Evolutionary conservation across 2,329 filamentous ascomycete species (phyloP).

Genomic region (Botrytis cinerea): DNA sequence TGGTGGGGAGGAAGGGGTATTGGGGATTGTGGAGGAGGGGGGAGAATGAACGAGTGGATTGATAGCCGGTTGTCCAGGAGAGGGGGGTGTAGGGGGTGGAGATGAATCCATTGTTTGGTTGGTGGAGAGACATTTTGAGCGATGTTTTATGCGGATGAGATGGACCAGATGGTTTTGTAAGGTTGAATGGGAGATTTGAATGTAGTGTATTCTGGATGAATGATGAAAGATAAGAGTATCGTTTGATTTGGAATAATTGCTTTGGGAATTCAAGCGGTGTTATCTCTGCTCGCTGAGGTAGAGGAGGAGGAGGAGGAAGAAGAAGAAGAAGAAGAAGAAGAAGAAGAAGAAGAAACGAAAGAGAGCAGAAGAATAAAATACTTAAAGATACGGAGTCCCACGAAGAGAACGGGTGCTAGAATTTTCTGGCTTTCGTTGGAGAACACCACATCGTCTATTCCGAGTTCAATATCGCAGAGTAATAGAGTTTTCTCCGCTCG

Average conservation of each 20-base stretch:
- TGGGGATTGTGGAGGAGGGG: not conserved
- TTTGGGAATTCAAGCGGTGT: not conserved
- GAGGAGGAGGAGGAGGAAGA: not conserved
- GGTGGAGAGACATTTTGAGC: not conserved
- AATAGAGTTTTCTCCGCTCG: not conserved
- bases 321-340: no score
- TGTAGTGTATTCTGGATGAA: not conserved
- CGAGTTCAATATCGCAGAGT: not conserved
- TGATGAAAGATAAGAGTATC: not conserved
- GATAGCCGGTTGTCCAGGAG: conserved; percentile 8
- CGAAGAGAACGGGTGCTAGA: not conserved
- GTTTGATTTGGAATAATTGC: not conserved
- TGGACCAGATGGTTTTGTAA: not conserved
- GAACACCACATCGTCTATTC: not conserved
- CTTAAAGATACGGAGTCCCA: not conserved
- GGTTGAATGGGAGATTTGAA: not conserved
- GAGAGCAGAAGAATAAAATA: not conserved
- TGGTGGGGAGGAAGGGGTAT: not conserved
- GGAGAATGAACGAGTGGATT: not conserved
- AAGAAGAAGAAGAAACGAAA: not conserved
- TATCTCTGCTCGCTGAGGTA: not conserved
- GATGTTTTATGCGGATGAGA: not conserved
- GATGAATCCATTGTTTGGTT: not conserved
- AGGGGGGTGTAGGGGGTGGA: not conserved
- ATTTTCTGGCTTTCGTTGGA: not conserved